phyloP scores from a whole-genome alignment of 208 protist species.

The Wallacemonas sp. region DNA sequence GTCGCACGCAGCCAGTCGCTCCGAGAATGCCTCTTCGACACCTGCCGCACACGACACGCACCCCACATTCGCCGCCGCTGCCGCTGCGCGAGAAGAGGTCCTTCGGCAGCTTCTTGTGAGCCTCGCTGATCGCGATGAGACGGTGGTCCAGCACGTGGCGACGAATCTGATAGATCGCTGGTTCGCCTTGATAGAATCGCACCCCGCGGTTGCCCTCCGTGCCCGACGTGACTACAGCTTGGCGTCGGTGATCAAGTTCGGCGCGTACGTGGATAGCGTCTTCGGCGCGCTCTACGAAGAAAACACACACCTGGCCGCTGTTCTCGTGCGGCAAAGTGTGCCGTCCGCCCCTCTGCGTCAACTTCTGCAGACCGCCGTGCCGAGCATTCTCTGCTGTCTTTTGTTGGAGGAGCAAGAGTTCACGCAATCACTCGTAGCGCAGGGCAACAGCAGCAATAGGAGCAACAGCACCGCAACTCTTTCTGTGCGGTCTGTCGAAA shows the following conservation, averaged over 20 bases:
- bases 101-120: slow-evolving; percentile 23
- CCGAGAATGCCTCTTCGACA: neutral
- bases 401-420: slow-evolving; percentile 48
- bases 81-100: slow-evolving; percentile 9
- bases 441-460: too few species aligned
- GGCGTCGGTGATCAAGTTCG: slow-evolving; percentile 60
- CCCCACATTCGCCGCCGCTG: neutral
- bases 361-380: slow-evolving; percentile 33
- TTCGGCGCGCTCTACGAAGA: slow-evolving; percentile 55
- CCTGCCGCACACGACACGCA: too few species aligned
- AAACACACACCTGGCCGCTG: slow-evolving; percentile 45
- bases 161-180: slow-evolving; percentile 47
- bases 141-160: slow-evolving; percentile 47
- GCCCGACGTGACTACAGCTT: slow-evolving; percentile 52
- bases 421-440: too few species aligned
- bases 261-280: slow-evolving; percentile 45
- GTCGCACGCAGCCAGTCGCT: neutral
- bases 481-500: slow-evolving; percentile 54
- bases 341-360: slow-evolving; percentile 18
- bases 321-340: slow-evolving; percentile 42
- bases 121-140: slow-evolving; percentile 45
- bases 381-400: slow-evolving; percentile 65
- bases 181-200: slow-evolving; percentile 17
- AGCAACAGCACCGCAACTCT: too few species aligned
- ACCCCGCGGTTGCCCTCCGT: neutral